These are phyloP conservation scores for Tolypocladium pustulatum DNA, from an alignment of 2,329 filamentous ascomycete genomes.

Conservation along the genomic window DNA sequence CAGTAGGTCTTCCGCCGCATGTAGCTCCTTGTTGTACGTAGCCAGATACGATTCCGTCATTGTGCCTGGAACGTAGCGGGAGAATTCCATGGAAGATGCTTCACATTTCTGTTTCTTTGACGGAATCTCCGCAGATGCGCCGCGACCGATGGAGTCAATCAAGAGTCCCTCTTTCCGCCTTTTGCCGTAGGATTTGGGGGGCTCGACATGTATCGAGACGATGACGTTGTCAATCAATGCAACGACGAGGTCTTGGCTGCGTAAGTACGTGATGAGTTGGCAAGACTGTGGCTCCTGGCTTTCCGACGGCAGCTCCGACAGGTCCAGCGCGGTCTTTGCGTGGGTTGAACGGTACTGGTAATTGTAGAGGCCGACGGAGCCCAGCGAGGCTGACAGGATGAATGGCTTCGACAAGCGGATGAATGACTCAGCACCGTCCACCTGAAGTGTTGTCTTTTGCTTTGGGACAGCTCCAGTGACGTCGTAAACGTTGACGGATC, in stretches of 20 bases:
- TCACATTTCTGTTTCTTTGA: constrained; percentile 21
- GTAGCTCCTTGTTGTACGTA: constrained; percentile 31
- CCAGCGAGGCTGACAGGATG: constrained; percentile 48
- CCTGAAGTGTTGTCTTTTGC: constrained; percentile 41
- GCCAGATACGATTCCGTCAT: constrained; percentile 38
- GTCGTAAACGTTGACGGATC: constrained; percentile 50
- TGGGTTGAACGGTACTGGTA: constrained; percentile 56
- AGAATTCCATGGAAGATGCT: constrained; percentile 20
- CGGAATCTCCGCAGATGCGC: constrained; percentile 30
- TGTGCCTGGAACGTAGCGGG: constrained; percentile 34
- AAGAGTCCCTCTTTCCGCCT: constrained; percentile 53
- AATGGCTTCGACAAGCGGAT: constrained; percentile 56
- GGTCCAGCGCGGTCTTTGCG: constrained; percentile 33
- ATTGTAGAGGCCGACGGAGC: constrained; percentile 54
- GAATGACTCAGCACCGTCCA: constrained; percentile 48
- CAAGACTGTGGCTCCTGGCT: constrained; percentile 24
- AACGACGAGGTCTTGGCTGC: constrained; percentile 55
- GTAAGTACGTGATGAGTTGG: constrained; percentile 49
- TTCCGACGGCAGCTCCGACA: constrained; percentile 28
- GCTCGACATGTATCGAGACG: constrained; percentile 59
- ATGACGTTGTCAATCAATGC: constrained; percentile 54
- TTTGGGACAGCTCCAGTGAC: constrained; percentile 52
- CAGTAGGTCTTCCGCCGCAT: constrained; percentile 37
- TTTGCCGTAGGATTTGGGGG: constrained; percentile 43
- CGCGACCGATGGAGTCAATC: constrained; percentile 65